These are phyloP conservation scores for Hypoxylon crocopeplum DNA, from an alignment of 495 filamentous ascomycete genomes.

Conservation along the genomic window DNA sequence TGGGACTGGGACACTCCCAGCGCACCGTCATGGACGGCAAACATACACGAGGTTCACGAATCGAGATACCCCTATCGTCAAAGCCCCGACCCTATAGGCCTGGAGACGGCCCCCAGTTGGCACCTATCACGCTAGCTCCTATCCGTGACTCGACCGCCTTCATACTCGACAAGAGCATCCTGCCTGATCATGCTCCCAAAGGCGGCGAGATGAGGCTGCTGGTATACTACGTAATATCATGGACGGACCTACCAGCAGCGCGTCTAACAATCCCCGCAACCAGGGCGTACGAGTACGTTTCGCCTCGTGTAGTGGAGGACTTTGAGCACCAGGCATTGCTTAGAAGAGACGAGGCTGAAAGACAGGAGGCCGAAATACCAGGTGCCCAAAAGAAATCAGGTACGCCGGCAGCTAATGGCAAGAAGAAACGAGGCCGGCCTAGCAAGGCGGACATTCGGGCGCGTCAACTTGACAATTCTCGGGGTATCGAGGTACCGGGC, in stretches of 20 bases:
- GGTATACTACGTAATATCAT: slow-evolving; percentile 52
- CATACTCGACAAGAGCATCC: slow-evolving; percentile 53
- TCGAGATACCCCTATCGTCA: slow-evolving; percentile 47
- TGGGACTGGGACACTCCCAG: slow-evolving; percentile 3
- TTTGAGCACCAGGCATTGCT: slow-evolving; percentile 49
- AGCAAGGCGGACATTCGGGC: slow-evolving; percentile 39
- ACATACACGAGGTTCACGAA: neutral
- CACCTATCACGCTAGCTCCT: slow-evolving; percentile 45
- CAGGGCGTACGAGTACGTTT: slow-evolving; percentile 53
- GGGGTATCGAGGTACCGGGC: slow-evolving; percentile 28
- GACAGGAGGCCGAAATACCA: slow-evolving; percentile 9
- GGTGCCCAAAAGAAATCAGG: slow-evolving; percentile 6
- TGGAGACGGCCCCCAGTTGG: slow-evolving; percentile 47
- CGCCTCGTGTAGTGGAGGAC: slow-evolving; percentile 51
- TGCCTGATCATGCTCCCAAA: slow-evolving; percentile 39
- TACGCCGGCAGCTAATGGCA: neutral
- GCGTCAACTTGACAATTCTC: slow-evolving; percentile 17
- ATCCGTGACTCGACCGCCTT: slow-evolving; percentile 52
- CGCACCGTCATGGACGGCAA: slow-evolving; percentile 20
- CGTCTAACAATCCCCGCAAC: slow-evolving; percentile 46
- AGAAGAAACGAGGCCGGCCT: slow-evolving; percentile 32
- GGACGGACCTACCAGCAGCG: slow-evolving; percentile 50
- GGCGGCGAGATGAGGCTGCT: slow-evolving; percentile 42
- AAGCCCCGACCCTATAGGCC: slow-evolving; percentile 44
- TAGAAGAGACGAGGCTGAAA: slow-evolving; percentile 36